Base-by-base conservation (phyloP, 1,284 basidiomycete species). In the Pisolithus thermaeus region DNA sequence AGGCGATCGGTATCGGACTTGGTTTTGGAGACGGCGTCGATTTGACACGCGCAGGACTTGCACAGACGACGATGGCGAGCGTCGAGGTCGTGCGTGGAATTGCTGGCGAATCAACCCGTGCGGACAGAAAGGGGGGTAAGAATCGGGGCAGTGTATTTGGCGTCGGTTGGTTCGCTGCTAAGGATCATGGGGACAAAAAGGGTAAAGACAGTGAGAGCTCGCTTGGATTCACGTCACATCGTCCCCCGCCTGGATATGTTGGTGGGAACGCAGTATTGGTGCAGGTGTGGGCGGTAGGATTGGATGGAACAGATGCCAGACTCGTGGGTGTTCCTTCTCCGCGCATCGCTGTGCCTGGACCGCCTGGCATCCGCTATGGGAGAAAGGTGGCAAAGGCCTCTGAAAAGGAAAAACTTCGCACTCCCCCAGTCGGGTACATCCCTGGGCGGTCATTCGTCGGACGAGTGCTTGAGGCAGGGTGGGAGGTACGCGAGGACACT, bases 371-470 rank as follows among this genome's bases (percentile, higher is more conserved):
- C 41, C 61, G 67, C 14, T 66, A 65, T 50, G 59, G 61, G 20
- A 28, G 44, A 6, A 63, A 57, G 66, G 36, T 58, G 43, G 53
- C 47, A 52, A 62, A 55, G 55, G 61, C 68, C 46, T 69, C 65
- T 51, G 58, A 57, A 44, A 61, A 62, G 52, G 58, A 60, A 43
- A 66, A 63, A 52, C 55, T 36, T 20, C 59, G 56, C 40, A 55
- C 73, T 28, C 76, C 77, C 22, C 46, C 64, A 8, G 78, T 80
- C 16, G 87, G 87, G 1, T 87, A 81, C 63, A 79, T 93, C 2
- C 92, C 92, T 12, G 92, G 91, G 0, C 74, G 92, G 44, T 86
- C 84, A 53, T 87, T 94, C 64, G 85, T 91, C 8, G 92, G 92
- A 3, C 73, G 89, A 39, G 84, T 84, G 32, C 64, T 93, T 44